Percentiles rank a stretch among this genome's conserved stretches.
Evolutionary conservation across 2,329 filamentous ascomycete species (phyloP).

Genomic region (Hypomyces perniciosus): DNA sequence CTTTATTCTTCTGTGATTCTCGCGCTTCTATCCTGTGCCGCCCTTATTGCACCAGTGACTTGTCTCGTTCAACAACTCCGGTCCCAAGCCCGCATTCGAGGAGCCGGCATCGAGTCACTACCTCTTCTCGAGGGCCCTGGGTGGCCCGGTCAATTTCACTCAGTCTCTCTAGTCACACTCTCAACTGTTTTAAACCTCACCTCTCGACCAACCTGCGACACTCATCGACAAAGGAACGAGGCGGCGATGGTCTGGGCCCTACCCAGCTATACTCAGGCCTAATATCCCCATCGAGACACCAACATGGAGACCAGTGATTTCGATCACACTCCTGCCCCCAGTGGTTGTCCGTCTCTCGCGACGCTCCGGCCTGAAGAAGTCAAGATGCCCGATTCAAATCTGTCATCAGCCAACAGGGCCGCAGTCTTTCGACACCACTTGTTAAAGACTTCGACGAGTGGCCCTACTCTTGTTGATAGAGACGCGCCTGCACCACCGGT

Average conservation of each 20-base stretch:
- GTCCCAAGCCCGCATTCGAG: too few species aligned
- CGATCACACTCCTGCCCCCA: slow-evolving; percentile 29
- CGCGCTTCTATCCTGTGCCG: too few species aligned
- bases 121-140: background rate
- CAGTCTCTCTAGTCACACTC: background rate
- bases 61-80: too few species aligned
- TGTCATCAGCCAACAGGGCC: slow-evolving; percentile 8
- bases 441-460: slow-evolving; percentile 19
- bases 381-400: background rate
- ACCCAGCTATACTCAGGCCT: slow-evolving; percentile 18
- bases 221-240: background rate
- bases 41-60: too few species aligned
- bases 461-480: slow-evolving; percentile 16
- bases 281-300: slow-evolving; percentile 14
- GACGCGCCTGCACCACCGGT: slow-evolving; percentile 17
- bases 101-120: too few species aligned
- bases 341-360: slow-evolving; percentile 23
- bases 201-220: background rate
- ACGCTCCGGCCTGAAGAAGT: slow-evolving; percentile 14
- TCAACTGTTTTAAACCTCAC: slow-evolving; percentile 4
- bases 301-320: slow-evolving; percentile 23
- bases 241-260: slow-evolving; percentile 20
- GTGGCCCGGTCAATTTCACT: background rate
- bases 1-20: too few species aligned
- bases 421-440: slow-evolving; percentile 17